A percentile compares a stretch with the other conserved stretches of the same genome.
These are phyloP conservation scores for Ailanthus altissimus DNA, from an alignment of 345 rosid species.

Conservation along the genomic window DNA sequence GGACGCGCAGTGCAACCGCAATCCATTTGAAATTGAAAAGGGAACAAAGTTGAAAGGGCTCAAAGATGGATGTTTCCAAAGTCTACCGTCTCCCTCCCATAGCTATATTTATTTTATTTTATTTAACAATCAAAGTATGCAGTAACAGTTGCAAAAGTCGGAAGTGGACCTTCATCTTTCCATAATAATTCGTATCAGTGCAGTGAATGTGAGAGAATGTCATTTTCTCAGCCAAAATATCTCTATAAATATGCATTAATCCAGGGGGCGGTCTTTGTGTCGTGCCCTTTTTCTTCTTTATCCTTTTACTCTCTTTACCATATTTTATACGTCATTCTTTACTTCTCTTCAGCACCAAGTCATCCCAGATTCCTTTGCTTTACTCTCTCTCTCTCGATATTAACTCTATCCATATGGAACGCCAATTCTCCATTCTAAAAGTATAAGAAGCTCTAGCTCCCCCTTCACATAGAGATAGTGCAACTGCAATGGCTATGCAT, in stretches of 20 bases:
- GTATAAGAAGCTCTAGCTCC: not conserved
- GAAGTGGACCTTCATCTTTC: too few relatives aligned
- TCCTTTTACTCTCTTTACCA: not conserved
- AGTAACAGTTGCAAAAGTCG: too few relatives aligned
- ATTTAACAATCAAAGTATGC: too few relatives aligned
- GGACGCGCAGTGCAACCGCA: too few relatives aligned
- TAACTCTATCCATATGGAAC: not conserved
- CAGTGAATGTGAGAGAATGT: not conserved
- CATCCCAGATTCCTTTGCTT: slow-evolving; percentile 16
- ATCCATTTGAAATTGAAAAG: too few relatives aligned
- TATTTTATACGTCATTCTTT: not conserved
- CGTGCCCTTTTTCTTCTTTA: not conserved
- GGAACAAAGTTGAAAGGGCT: too few relatives aligned
- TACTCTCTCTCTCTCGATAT: not conserved
- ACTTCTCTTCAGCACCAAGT: slow-evolving; percentile 25
- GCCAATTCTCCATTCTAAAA: not conserved
- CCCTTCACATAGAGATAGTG: not conserved
- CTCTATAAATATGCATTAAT: too few relatives aligned
- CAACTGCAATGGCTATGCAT: slow-evolving; percentile 16
- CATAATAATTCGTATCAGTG: too few relatives aligned
- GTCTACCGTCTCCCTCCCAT: too few relatives aligned
- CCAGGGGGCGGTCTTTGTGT: not conserved
- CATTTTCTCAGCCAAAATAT: not conserved
- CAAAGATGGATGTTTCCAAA: too few relatives aligned
- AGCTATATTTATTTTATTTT: too few relatives aligned